Conservation (phyloP, 73 alveolate species). For the Stentor coeruleus region DNA sequence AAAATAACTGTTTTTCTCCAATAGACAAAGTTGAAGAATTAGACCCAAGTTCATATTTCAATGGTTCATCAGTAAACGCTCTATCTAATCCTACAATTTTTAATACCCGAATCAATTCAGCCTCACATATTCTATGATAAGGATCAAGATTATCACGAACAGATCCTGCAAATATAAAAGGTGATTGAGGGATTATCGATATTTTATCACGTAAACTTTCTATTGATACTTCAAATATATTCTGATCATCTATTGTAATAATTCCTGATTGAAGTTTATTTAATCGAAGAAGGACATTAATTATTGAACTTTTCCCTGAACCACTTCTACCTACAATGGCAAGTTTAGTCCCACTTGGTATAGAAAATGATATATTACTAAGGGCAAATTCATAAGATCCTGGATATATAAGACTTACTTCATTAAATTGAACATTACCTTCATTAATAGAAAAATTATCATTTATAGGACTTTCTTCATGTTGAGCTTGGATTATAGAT, state of each 20-base stretch:
- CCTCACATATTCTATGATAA: not conserved
- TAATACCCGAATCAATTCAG: too few species aligned
- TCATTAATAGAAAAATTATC: too few species aligned
- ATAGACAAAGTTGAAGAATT: not conserved
- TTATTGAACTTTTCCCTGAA: constrained; percentile 78
- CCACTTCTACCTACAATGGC: constrained; percentile 92
- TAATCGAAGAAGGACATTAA: constrained; percentile 6
- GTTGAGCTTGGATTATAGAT: not conserved
- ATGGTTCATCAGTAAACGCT: too few species aligned
- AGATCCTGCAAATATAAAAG: not conserved
- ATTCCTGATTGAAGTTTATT: not conserved
- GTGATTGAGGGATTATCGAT: not conserved
- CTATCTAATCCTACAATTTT: not conserved
- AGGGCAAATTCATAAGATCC: not conserved
- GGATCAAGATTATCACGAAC: not conserved
- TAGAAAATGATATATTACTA: not conserved
- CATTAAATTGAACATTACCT: not conserved
- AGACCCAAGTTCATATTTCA: not conserved
- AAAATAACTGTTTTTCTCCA: not conserved
- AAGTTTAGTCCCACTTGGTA: constrained; percentile 30
- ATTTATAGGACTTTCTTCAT: not conserved
- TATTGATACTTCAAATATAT: not conserved
- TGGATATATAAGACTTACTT: not conserved
- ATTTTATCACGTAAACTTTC: not conserved
- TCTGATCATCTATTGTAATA: not conserved